Conservation (phyloP, 2,329 filamentous ascomycete genomes). For the Aspergillus sergii region DNA sequence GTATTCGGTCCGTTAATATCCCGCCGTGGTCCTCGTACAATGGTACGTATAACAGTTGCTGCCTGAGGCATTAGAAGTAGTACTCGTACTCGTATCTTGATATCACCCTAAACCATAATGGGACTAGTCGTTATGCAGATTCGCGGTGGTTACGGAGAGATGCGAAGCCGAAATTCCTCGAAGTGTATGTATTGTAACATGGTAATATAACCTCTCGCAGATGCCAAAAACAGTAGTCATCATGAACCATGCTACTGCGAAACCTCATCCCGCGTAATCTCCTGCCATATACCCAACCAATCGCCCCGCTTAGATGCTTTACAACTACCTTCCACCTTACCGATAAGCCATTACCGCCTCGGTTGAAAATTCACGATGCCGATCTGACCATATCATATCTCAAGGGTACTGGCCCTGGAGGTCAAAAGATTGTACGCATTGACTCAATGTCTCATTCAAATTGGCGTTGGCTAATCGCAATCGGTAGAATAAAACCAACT, state of each 20-base stretch:
- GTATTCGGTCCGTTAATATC: neutral
- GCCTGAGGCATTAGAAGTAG: neutral
- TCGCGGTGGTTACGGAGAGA: too few relatives aligned
- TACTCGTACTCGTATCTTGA: neutral
- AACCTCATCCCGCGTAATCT: neutral
- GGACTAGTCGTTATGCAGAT: neutral
- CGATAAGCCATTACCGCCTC: conserved; percentile 71
- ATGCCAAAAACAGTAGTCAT: neutral
- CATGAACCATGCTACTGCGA: conserved; percentile 15
- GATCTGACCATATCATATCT: conserved; percentile 86
- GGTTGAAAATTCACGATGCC: conserved; percentile 72
- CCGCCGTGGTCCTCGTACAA: neutral
- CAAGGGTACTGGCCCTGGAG: conserved; percentile 88
- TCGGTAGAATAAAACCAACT: conserved; percentile 85
- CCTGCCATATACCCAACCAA: neutral
- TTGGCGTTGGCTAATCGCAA: neutral
- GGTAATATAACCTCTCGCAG: neutral
- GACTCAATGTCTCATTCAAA: neutral
- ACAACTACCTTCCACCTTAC: conserved; percentile 24
- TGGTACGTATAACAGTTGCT: neutral
- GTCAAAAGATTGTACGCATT: conserved; percentile 80
- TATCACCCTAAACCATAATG: neutral
- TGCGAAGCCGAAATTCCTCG: neutral
- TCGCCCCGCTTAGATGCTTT: conserved; percentile 20
- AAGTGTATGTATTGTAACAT: neutral